Percentiles rank a stretch among this genome's conserved stretches.
phyloP scores from a whole-genome alignment of 352 stramenopile genomes.

The Phytophthora crassamura region DNA sequence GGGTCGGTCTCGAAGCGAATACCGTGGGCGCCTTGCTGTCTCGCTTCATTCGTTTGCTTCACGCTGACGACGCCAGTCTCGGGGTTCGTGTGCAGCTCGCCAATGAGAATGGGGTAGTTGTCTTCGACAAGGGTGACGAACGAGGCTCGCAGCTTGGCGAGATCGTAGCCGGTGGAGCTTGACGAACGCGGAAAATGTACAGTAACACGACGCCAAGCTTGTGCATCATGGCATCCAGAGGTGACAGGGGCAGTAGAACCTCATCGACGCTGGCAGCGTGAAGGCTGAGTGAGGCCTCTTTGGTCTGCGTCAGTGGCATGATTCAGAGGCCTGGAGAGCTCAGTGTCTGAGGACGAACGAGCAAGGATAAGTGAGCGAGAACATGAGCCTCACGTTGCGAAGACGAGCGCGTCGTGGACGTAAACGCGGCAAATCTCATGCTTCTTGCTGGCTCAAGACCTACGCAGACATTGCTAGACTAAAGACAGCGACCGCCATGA shows the following conservation, averaged over 20 bases:
- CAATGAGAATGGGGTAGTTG: constrained; percentile 60
- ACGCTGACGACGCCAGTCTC: constrained; percentile 41
- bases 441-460: background rate
- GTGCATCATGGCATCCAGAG: constrained; percentile 60
- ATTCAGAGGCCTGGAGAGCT: background rate
- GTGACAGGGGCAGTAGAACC: constrained; percentile 40
- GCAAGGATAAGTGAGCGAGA: constrained; percentile 1
- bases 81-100: constrained; percentile 37
- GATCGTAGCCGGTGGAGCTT: constrained; percentile 31
- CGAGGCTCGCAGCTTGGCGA: constrained; percentile 44
- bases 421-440: constrained; percentile 28
- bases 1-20: constrained; percentile 50
- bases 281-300: constrained; percentile 5
- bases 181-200: constrained; percentile 57
- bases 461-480: background rate
- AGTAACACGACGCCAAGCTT: constrained; percentile 54
- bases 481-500: background rate
- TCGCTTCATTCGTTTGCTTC: constrained; percentile 24
- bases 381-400: constrained; percentile 7
- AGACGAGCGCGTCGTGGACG: background rate
- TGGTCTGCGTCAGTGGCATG: constrained; percentile 20
- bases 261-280: constrained; percentile 7
- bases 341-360: constrained; percentile 1
- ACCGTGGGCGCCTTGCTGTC: constrained; percentile 16
- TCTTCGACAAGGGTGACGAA: constrained; percentile 46